Conservation (phyloP, 306 rosid species). For the Cicer judaicum region DNA sequence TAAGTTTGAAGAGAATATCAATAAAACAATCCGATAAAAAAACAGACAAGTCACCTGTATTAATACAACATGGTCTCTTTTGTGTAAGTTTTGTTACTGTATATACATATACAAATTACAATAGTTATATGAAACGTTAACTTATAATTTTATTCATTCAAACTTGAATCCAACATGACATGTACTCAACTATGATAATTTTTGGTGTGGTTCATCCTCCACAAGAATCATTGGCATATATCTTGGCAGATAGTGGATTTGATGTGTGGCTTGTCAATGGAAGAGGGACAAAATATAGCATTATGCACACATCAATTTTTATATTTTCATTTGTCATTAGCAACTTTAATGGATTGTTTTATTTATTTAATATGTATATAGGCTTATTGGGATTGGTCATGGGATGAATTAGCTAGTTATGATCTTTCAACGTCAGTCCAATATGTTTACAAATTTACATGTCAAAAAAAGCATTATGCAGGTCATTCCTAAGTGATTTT, state of each 20-base stretch:
- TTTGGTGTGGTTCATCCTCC: constrained; percentile 26
- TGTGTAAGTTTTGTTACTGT: constrained; percentile 48
- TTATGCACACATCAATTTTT: constrained; percentile 44
- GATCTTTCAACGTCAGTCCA: constrained; percentile 71
- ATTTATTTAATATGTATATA: constrained; percentile 38
- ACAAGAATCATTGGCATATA: constrained; percentile 63
- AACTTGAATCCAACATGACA: background rate
- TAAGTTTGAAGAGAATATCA: constrained; percentile 72
- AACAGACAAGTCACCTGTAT: constrained; percentile 55
- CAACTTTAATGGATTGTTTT: background rate
- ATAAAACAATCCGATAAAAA: constrained; percentile 41
- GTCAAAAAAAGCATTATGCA: constrained; percentile 67
- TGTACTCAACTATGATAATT: background rate
- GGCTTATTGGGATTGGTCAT: constrained; percentile 92
- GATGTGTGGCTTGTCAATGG: constrained; percentile 75
- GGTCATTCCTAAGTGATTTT: constrained; percentile 78
- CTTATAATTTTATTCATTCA: too few relatives aligned
- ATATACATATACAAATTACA: background rate
- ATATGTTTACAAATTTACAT: constrained; percentile 64
- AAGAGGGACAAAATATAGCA: constrained; percentile 69
- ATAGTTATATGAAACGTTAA: background rate
- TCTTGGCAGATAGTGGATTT: constrained; percentile 68
- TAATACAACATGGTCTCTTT: constrained; percentile 69
- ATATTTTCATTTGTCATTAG: background rate
- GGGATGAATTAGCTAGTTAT: constrained; percentile 78